These are phyloP conservation scores for Psilocybe mexicana DNA, from an alignment of 1,284 basidiomycete species.

Conservation along the genomic window DNA sequence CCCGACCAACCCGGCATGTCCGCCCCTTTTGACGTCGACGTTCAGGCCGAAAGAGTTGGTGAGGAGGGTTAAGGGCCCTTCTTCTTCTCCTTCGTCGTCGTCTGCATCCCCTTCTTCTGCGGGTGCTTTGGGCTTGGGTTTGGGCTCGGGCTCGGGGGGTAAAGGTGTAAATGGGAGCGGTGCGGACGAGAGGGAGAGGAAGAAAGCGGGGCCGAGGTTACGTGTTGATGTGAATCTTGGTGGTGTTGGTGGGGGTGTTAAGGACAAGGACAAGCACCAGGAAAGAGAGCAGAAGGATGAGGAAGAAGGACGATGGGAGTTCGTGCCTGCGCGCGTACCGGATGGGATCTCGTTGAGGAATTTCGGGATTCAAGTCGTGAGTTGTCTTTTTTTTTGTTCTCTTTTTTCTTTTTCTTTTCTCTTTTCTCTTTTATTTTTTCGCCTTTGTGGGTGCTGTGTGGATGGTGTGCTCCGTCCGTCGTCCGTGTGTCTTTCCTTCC, in stretches of 20 bases:
- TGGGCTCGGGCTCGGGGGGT: background rate
- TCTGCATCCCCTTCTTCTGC: too few species aligned
- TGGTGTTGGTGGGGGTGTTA: background rate
- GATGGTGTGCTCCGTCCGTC: too few species aligned
- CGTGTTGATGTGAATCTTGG: background rate
- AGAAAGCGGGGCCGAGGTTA: background rate
- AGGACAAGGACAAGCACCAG: background rate
- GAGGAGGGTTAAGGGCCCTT: conserved; percentile 1
- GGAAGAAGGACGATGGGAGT: conserved; percentile 51
- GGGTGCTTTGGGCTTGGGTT: too few species aligned
- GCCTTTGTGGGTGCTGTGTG: conserved; percentile 3
- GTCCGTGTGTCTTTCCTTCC: too few species aligned
- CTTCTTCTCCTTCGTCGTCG: too few species aligned
- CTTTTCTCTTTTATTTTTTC: conserved; percentile 14
- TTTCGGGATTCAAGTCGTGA: conserved; percentile 81
- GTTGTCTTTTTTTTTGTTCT: conserved; percentile 33
- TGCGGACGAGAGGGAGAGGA: background rate
- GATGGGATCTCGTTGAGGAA: conserved; percentile 77
- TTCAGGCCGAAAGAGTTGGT: conserved; percentile 49
- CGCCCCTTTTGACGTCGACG: conserved; percentile 49
- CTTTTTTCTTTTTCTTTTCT: conserved; percentile 11
- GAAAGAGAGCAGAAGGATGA: conserved; percentile 7
- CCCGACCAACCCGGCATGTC: conserved; percentile 24
- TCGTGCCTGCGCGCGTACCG: conserved; percentile 66
- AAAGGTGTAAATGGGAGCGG: background rate